These are phyloP conservation scores for Fusarium secorum DNA, from an alignment of 2,329 filamentous ascomycete species.

Conservation along the genomic window DNA sequence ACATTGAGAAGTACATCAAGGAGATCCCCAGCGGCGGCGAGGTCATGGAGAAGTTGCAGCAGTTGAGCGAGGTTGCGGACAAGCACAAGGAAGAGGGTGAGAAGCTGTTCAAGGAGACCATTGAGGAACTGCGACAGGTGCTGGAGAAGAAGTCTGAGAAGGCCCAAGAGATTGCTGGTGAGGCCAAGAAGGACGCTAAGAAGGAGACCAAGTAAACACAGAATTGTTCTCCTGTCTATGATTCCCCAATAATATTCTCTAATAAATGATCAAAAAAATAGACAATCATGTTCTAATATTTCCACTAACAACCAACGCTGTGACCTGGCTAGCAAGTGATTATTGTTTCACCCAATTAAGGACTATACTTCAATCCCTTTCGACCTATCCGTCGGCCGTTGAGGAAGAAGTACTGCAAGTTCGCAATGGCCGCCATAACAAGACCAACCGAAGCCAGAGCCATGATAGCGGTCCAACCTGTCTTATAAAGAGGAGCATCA, in stretches of 20 bases:
- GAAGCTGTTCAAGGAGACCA: conserved; percentile 72
- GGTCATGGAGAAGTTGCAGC: conserved; percentile 70
- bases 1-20: conserved; percentile 69
- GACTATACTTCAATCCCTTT: conserved; percentile 21
- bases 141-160: conserved; percentile 66
- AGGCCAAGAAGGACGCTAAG: conserved; percentile 60
- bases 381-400: conserved; percentile 41
- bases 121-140: conserved; percentile 71
- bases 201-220: conserved; percentile 52
- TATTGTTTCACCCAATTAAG: background rate
- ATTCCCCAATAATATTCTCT: conserved; percentile 14
- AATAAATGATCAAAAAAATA: conserved; percentile 22
- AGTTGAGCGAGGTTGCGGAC: conserved; percentile 69
- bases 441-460: conserved; percentile 38
- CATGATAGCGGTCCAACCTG: conserved; percentile 42
- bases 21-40: conserved; percentile 70
- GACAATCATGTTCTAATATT: background rate
- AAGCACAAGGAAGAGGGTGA: conserved; percentile 75
- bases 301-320: no score
- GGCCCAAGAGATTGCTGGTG: conserved; percentile 65
- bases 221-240: conserved; percentile 14
- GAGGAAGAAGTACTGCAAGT: conserved; percentile 50
- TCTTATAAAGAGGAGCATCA: conserved; percentile 43
- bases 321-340: background rate
- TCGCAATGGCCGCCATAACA: conserved; percentile 29